Conservation (phyloP, 768 basidiomycete genomes). For the Suillus subaureus region DNA sequence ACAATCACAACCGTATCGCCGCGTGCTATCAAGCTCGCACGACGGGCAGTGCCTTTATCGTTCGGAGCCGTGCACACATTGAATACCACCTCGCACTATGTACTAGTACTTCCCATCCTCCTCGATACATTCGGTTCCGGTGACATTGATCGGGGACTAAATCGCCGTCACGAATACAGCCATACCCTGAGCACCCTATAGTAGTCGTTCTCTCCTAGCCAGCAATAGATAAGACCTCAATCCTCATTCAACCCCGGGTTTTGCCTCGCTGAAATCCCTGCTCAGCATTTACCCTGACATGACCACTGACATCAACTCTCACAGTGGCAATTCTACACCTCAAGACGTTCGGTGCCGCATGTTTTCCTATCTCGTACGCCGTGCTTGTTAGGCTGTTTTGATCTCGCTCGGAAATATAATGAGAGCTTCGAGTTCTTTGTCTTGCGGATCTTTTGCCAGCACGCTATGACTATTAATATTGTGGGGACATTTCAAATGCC, state of each 20-base stretch:
- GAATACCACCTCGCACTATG: not conserved
- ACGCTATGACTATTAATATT: not conserved
- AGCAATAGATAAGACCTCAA: not conserved
- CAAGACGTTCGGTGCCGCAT: not conserved
- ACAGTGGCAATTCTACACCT: not conserved
- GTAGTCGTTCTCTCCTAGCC: not conserved
- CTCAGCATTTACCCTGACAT: constrained; percentile 3
- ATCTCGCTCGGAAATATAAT: constrained; percentile 5
- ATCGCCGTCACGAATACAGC: not conserved
- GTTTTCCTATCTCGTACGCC: not conserved
- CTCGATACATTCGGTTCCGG: not conserved
- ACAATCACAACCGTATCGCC: not conserved
- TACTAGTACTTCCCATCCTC: not conserved
- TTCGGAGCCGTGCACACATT: not conserved
- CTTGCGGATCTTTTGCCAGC: not conserved
- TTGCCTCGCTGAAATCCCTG: not conserved
- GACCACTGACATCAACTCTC: constrained; percentile 1
- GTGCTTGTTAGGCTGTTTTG: constrained; percentile 5
- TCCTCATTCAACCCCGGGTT: not conserved
- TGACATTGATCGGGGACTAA: not conserved
- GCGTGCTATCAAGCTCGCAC: not conserved
- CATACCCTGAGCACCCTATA: not conserved
- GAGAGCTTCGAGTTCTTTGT: not conserved
- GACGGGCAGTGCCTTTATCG: not conserved
- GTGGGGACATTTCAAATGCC: not conserved